Percentiles rank a stretch among this genome's conserved stretches.
phyloP scores from a whole-genome alignment of 2,329 filamentous ascomycete species.

The Neodidymelliopsis sp. region DNA sequence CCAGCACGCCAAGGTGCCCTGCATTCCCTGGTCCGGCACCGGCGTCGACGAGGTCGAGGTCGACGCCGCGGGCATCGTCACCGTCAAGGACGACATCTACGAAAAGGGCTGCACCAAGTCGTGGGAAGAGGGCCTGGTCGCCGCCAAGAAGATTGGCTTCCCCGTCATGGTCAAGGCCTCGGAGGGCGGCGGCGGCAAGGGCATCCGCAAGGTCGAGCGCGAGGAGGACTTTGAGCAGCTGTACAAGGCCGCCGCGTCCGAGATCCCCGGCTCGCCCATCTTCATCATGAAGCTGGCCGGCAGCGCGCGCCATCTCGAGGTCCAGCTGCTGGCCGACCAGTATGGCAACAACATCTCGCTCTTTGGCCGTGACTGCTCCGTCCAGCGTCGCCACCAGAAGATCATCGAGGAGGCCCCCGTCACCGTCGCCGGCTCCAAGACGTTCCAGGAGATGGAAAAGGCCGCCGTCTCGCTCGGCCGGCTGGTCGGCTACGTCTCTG shows the following conservation, averaged over 20 bases:
- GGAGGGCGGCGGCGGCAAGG: constrained; percentile 98
- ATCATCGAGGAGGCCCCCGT: constrained; percentile 99
- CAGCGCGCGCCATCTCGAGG: constrained; percentile 95
- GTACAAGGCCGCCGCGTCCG: constrained; percentile 95
- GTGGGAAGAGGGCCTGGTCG: constrained; percentile 86
- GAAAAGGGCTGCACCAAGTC: constrained; percentile 89
- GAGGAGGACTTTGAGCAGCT: constrained; percentile 85
- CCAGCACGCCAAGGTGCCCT: constrained; percentile 94
- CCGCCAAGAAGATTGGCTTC: constrained; percentile 91
- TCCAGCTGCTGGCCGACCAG: constrained; percentile 96
- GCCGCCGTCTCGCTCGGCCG: constrained; percentile 92
- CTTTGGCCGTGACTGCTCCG: constrained; percentile 97
- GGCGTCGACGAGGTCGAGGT: constrained; percentile 83
- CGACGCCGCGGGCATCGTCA: constrained; percentile 86
- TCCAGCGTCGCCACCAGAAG: constrained; percentile 98
- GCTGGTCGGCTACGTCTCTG: constrained; percentile 97
- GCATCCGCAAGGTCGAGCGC: constrained; percentile 91
- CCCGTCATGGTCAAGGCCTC: constrained; percentile 99
- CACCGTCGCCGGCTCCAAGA: constrained; percentile 87
- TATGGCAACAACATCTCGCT: constrained; percentile 99
- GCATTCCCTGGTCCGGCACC: constrained; percentile 98
- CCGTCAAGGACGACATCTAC: constrained; percentile 85
- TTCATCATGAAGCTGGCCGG: constrained; percentile 99
- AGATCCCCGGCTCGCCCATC: constrained; percentile 98
- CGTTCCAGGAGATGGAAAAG: constrained; percentile 96